Evolutionary conservation across 805 yeast species (phyloP).

Genomic region (Wickerhamomyces xylosicus): DNA sequence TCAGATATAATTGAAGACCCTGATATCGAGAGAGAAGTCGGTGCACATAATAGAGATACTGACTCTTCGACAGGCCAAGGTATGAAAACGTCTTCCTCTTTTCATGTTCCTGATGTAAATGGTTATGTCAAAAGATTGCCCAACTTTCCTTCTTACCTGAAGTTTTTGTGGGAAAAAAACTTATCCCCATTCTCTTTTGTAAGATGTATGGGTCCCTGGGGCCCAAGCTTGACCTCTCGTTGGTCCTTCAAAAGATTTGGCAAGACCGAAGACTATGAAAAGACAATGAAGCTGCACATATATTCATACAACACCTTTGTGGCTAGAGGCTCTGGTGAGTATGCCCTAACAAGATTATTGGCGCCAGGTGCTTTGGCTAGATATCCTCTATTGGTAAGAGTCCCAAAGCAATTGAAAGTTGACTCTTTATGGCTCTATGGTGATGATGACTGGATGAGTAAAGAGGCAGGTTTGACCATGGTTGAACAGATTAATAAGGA

Average conservation of each 20-base stretch:
- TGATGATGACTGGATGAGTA: conserved; percentile 65
- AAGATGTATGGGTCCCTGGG: conserved; percentile 41
- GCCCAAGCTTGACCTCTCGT: conserved; percentile 36
- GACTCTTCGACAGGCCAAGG: conserved; percentile 5
- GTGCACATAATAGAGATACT: conserved; percentile 10
- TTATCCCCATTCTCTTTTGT: conserved; percentile 45
- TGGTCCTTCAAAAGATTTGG: conserved; percentile 48
- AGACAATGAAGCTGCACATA: conserved; percentile 34
- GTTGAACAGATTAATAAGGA: conserved; percentile 22
- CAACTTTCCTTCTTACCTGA: conserved; percentile 24
- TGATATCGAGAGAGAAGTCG: conserved; percentile 24
- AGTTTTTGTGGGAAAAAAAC: conserved; percentile 41
- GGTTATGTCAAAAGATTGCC: conserved; percentile 27
- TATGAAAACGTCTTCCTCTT: conserved; percentile 9
- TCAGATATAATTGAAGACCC: conserved; percentile 15
- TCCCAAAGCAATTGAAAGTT: conserved; percentile 25
- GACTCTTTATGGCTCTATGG: conserved; percentile 49
- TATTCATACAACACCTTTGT: conserved; percentile 43
- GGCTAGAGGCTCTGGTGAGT: conserved; percentile 55
- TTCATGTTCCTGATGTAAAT: conserved; percentile 18
- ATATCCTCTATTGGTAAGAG: conserved; percentile 45
- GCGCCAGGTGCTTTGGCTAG: conserved; percentile 50
- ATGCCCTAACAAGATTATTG: conserved; percentile 46
- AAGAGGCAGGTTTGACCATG: conserved; percentile 42
- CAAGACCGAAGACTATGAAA: conserved; percentile 17